A percentile compares a stretch with the other conserved stretches of the same genome.
phyloP scores from a whole-genome alignment of 164 flowering plant genomes.

The Santalum album region DNA sequence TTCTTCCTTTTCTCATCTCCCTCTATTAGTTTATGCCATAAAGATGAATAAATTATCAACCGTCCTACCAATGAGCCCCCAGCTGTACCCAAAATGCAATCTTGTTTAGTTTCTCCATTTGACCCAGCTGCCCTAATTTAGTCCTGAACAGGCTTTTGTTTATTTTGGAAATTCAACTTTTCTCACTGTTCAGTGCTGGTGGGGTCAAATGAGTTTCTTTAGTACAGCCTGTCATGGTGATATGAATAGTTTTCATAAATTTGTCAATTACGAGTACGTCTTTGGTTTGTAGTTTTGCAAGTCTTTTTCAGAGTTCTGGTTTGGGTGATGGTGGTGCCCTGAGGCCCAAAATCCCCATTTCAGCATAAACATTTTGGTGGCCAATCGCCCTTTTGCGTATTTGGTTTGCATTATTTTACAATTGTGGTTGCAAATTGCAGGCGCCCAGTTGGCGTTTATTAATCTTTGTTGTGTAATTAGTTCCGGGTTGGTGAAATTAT shows the following conservation, averaged over 20 bases:
- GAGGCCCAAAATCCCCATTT: neutral
- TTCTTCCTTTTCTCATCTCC: no score
- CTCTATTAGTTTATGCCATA: no score
- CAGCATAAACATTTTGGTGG: neutral
- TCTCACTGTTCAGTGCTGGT: neutral
- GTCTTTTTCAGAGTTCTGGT: slow-evolving; percentile 3
- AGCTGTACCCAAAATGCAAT: neutral
- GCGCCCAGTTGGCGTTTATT: neutral
- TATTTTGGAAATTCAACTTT: neutral
- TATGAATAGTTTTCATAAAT: neutral
- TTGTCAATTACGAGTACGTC: neutral
- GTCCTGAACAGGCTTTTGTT: neutral
- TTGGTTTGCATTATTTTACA: slow-evolving; percentile 6
- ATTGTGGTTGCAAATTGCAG: slow-evolving; percentile 1
- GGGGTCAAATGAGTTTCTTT: neutral
- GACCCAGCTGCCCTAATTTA: neutral
- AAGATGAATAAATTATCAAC: neutral
- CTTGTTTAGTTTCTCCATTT: neutral
- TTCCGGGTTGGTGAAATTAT: slow-evolving; percentile 7
- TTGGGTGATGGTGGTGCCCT: slow-evolving; percentile 2
- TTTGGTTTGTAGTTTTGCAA: slow-evolving; percentile 3
- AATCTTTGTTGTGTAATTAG: neutral
- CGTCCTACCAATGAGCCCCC: neutral
- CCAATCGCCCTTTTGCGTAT: neutral
- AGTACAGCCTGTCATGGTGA: neutral